Percentiles rank a stretch among this genome's conserved stretches.
Evolutionary conservation across 495 filamentous ascomycete genomes (phyloP).

Genomic region (Xylaria telfairii): DNA sequence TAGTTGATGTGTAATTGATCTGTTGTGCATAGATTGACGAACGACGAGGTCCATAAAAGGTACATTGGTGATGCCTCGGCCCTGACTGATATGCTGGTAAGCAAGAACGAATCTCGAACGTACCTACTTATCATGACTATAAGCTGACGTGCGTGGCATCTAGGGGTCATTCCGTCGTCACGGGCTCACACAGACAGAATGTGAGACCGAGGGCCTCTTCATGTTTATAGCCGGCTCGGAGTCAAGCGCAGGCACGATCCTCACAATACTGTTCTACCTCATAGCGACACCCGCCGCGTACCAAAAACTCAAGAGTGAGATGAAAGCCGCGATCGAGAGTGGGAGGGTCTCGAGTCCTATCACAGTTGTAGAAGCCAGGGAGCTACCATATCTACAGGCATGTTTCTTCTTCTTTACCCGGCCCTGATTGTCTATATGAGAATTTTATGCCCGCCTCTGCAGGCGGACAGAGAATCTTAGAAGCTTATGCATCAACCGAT

Average conservation of each 20-base stretch:
- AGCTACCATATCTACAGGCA: constrained; percentile 53
- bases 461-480: neutral
- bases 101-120: constrained; percentile 1
- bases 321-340: constrained; percentile 49
- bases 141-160: neutral
- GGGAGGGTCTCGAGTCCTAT: constrained; percentile 44
- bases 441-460: constrained; percentile 5
- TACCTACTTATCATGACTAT: constrained; percentile 12
- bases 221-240: constrained; percentile 68
- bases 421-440: constrained; percentile 22
- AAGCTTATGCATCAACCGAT: constrained; percentile 36
- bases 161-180: constrained; percentile 34
- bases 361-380: constrained; percentile 47
- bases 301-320: constrained; percentile 61
- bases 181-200: constrained; percentile 31
- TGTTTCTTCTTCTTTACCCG: constrained; percentile 11
- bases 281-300: constrained; percentile 55
- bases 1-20: neutral
- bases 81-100: constrained; percentile 49
- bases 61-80: constrained; percentile 36
- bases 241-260: constrained; percentile 64
- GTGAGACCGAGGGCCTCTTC: constrained; percentile 42
- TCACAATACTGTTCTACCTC: constrained; percentile 59
- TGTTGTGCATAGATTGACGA: constrained; percentile 36
- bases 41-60: constrained; percentile 45